Conservation (phyloP, 306 rosid species). For the Cicer chorassanicum region DNA sequence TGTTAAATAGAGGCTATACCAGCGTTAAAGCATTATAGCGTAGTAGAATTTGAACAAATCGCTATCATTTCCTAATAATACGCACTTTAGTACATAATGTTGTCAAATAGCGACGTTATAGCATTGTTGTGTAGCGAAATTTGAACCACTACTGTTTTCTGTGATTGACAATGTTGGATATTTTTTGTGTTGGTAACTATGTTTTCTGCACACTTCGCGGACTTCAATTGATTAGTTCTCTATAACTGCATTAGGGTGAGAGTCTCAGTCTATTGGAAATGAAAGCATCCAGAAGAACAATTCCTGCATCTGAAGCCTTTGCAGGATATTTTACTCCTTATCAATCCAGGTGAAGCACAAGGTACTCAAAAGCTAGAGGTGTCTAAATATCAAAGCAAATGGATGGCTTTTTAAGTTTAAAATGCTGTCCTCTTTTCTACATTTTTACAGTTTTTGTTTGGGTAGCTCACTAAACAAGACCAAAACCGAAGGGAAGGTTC, state of each 20-base stretch:
- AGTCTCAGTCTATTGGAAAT: conserved; percentile 67
- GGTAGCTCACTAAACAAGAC: conserved; percentile 78
- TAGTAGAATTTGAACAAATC: too few relatives aligned
- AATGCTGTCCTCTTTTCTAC: conserved; percentile 28
- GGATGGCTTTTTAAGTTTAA: conserved; percentile 43
- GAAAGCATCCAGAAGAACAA: conserved; percentile 62
- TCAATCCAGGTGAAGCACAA: conserved; percentile 92
- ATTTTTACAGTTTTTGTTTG: conserved; percentile 67
- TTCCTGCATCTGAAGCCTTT: conserved; percentile 71
- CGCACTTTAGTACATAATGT: too few relatives aligned
- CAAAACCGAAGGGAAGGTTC: conserved; percentile 75
- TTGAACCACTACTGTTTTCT: too few relatives aligned
- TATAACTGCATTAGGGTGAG: conserved; percentile 58
- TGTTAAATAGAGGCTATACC: too few relatives aligned
- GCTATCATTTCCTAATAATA: too few relatives aligned
- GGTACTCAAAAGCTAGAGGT: conserved; percentile 60
- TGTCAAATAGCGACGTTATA: too few relatives aligned
- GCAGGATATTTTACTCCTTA: conserved; percentile 85
- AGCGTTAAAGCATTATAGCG: too few relatives aligned
- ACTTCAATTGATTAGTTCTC: conserved; percentile 39
- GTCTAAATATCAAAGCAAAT: conserved; percentile 36
- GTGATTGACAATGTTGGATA: too few relatives aligned
- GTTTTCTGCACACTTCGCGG: conserved; percentile 10
- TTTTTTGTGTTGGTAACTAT: neutral
- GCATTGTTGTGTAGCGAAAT: too few relatives aligned